Conservation (phyloP, 192 early-diverging fungal species). For the Podila horticola region DNA sequence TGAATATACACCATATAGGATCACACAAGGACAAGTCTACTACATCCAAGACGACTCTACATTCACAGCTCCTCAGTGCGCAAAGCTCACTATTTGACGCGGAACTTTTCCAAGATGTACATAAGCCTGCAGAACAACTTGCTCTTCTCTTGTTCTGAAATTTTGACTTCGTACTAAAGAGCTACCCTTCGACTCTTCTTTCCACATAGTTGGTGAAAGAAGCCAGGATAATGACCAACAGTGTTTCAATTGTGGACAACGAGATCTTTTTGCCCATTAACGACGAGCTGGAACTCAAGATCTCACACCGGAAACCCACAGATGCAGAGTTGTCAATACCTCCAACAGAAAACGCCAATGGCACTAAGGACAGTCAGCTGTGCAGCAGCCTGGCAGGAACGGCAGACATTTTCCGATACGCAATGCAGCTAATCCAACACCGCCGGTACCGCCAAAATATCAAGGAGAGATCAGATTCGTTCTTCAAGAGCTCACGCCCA, state of each 20-base stretch:
- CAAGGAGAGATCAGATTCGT: slow-evolving; percentile 40
- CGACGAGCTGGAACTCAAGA: slow-evolving; percentile 49
- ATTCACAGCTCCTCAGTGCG: slow-evolving; percentile 51
- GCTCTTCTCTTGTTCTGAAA: neutral
- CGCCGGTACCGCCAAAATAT: slow-evolving; percentile 37
- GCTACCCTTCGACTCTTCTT: neutral
- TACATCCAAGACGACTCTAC: slow-evolving; percentile 10
- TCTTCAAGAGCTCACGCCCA: slow-evolving; percentile 48
- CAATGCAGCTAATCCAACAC: slow-evolving; percentile 40
- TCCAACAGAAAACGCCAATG: neutral
- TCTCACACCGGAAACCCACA: slow-evolving; percentile 21
- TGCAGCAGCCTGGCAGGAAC: slow-evolving; percentile 13
- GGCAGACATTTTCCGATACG: slow-evolving; percentile 23
- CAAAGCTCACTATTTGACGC: slow-evolving; percentile 59
- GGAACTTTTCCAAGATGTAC: slow-evolving; percentile 58
- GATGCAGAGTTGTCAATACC: neutral
- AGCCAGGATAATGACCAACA: slow-evolving; percentile 34
- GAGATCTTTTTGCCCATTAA: slow-evolving; percentile 43
- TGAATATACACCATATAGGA: neutral
- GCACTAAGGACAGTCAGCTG: neutral
- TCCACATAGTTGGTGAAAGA: slow-evolving; percentile 26
- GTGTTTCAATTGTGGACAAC: slow-evolving; percentile 42
- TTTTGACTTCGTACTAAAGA: neutral
- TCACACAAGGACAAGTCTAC: neutral
- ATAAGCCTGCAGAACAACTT: neutral